phyloP scores from a whole-genome alignment of 768 basidiomycete species.

The Pisolithus tinctorius region DNA sequence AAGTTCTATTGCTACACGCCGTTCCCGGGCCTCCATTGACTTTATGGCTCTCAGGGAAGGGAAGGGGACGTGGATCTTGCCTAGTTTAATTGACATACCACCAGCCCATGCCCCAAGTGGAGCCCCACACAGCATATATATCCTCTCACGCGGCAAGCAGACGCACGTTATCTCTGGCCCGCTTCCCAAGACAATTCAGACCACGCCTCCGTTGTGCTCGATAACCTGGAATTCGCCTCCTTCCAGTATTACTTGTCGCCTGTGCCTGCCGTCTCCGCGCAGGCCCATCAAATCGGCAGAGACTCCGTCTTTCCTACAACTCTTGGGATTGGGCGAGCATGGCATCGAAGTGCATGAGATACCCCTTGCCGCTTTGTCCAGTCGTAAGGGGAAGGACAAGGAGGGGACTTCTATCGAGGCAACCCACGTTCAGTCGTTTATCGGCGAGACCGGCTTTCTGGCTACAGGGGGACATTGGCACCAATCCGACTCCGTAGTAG shows the following conservation, averaged over 20 bases:
- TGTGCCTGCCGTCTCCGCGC: slow-evolving; percentile 31
- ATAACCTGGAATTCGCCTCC: slow-evolving; percentile 57
- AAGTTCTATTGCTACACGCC: slow-evolving; percentile 21
- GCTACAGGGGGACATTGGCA: slow-evolving; percentile 45
- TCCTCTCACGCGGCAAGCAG: slow-evolving; percentile 63
- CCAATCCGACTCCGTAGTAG: slow-evolving; percentile 15
- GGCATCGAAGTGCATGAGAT: slow-evolving; percentile 75
- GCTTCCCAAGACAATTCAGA: slow-evolving; percentile 45
- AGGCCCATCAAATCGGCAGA: slow-evolving; percentile 9
- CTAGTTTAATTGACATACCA: slow-evolving; percentile 19
- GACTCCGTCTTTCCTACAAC: slow-evolving; percentile 48
- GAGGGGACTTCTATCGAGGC: slow-evolving; percentile 38
- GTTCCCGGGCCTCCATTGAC: slow-evolving; percentile 40
- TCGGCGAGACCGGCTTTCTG: slow-evolving; percentile 53
- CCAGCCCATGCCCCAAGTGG: slow-evolving; percentile 12
- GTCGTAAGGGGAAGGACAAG: slow-evolving; percentile 39
- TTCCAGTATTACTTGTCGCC: slow-evolving; percentile 45
- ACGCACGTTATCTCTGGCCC: slow-evolving; percentile 68
- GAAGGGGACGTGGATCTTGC: slow-evolving; percentile 22
- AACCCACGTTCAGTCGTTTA: slow-evolving; percentile 50
- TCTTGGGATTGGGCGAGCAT: slow-evolving; percentile 61
- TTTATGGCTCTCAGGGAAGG: slow-evolving; percentile 33
- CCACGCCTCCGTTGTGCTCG: slow-evolving; percentile 44
- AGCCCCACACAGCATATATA: slow-evolving; percentile 39
- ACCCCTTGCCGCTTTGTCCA: slow-evolving; percentile 40